Conservation (phyloP, 768 basidiomycete genomes). For the Auriscalpium vulgare region DNA sequence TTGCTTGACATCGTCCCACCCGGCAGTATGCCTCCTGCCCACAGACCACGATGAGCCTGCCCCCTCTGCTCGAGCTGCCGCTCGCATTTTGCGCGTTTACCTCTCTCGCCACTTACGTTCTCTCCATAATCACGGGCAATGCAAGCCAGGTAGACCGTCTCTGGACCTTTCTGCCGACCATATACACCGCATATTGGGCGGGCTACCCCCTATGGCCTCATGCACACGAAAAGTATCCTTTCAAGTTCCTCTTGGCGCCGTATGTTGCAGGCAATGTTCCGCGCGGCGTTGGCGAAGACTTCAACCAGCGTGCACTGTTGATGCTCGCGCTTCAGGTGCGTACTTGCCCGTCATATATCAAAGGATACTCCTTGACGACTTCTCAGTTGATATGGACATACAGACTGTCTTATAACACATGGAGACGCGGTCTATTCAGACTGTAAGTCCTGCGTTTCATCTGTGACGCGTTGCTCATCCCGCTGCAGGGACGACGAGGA, state of each 20-base stretch:
- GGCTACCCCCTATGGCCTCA: constrained; percentile 55
- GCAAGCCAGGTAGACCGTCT: constrained; percentile 85
- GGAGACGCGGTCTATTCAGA: constrained; percentile 72
- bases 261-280: constrained; percentile 43
- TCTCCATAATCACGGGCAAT: constrained; percentile 65
- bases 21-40: neutral
- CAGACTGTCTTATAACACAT: constrained; percentile 75
- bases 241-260: constrained; percentile 31
- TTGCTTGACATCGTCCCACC: neutral
- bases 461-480: neutral
- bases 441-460: constrained; percentile 36
- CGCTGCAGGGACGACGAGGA: constrained; percentile 67
- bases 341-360: neutral
- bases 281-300: constrained; percentile 30
- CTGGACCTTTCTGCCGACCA: constrained; percentile 64
- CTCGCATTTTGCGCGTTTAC: constrained; percentile 47
- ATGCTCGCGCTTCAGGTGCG: constrained; percentile 65
- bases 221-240: constrained; percentile 22
- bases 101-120: constrained; percentile 43
- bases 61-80: constrained; percentile 39
- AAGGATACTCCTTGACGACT: too few relatives aligned
- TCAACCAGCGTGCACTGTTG: constrained; percentile 63
- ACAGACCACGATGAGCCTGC: neutral
- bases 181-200: constrained; percentile 80
- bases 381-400: constrained; percentile 49